Evolutionary conservation across 768 basidiomycete genomes (phyloP), one percentile per base, ranked within the genome.

Genomic region (Wakefieldia striispora): DNA sequence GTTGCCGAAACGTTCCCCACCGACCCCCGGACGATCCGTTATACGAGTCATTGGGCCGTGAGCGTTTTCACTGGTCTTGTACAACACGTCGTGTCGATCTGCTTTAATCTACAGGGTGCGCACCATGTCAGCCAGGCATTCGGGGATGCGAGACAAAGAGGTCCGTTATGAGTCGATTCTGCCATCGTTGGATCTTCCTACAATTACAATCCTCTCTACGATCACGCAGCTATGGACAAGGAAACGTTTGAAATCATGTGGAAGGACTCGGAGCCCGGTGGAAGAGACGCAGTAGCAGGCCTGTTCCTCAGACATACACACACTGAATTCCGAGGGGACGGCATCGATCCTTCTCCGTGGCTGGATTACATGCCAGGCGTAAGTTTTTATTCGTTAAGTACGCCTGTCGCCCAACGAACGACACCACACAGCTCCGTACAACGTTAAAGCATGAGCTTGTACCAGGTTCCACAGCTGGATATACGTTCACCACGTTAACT

Each of bases 31-130:
- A 76, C 74, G n/a, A 83, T 86, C 61, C 75, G 76, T 45, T 92
- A 88, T 57, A 88, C 91, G 2, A 88, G 86, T 63, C 79, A 79
- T 29, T 91, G 90, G 90, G 90, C 90, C 33, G 90, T 88, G 54
- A 55, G 84, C 72, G 19, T 13, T 21, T 21, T 17, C 19, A 16
- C 35, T 26, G 6, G 24, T 42, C 21, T 19, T 17, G 11, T 42
- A n/a, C 16, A 33, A 40, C 47, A 19, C 42, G 13, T 24, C 26
- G 20, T 37, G 37, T 23, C 26, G 24, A 41, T 31, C 20, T 13
- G 21, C 26, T 38, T 47, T 34, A 6, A 1, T 41, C n/a, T 43
- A 27, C 42, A 92, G 90, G 90, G 89, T 31, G 91, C 87, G 9
- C 87, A 91, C 54, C 86, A 90, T 73, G 81, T 91, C 40, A 82